Evolutionary conservation across 768 basidiomycete species (phyloP).

Genomic region (Russula ochroleuca): DNA sequence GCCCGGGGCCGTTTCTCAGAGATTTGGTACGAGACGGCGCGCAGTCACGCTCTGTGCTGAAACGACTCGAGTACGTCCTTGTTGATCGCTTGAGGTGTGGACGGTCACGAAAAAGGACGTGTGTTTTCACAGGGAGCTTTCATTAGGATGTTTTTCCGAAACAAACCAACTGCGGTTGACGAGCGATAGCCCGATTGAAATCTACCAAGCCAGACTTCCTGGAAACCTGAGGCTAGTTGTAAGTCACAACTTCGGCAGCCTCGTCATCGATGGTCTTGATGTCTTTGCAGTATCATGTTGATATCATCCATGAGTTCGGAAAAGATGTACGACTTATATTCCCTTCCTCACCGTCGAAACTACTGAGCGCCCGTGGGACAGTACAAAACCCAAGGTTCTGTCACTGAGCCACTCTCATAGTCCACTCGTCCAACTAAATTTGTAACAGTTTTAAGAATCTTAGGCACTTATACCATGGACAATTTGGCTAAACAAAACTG

Average conservation of each 20-base stretch:
- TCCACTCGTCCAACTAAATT: not conserved
- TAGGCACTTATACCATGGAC: slow-evolving; percentile 17
- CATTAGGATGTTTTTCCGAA: slow-evolving; percentile 19
- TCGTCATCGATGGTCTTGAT: not conserved
- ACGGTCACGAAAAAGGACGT: not conserved
- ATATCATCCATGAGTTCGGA: slow-evolving; percentile 18
- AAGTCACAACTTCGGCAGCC: not conserved
- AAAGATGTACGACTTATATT: slow-evolving; percentile 14
- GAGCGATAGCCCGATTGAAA: slow-evolving; percentile 18
- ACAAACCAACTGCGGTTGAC: slow-evolving; percentile 21
- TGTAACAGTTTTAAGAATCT: slow-evolving; percentile 5
- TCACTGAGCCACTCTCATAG: not conserved
- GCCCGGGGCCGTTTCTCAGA: not conserved
- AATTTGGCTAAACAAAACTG: slow-evolving; percentile 16
- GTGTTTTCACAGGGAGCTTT: slow-evolving; percentile 17
- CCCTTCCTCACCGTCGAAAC: no score
- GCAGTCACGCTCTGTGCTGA: not conserved
- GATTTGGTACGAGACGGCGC: slow-evolving; percentile 3
- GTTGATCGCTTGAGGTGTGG: not conserved
- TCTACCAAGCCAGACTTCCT: slow-evolving; percentile 23
- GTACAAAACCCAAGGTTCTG: slow-evolving; percentile 21
- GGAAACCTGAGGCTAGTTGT: slow-evolving; percentile 22
- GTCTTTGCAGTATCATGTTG: slow-evolving; percentile 19
- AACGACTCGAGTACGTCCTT: slow-evolving; percentile 12
- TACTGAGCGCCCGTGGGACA: not conserved